phyloP scores from a whole-genome alignment of 257 asterid species.

The Plantago major region DNA sequence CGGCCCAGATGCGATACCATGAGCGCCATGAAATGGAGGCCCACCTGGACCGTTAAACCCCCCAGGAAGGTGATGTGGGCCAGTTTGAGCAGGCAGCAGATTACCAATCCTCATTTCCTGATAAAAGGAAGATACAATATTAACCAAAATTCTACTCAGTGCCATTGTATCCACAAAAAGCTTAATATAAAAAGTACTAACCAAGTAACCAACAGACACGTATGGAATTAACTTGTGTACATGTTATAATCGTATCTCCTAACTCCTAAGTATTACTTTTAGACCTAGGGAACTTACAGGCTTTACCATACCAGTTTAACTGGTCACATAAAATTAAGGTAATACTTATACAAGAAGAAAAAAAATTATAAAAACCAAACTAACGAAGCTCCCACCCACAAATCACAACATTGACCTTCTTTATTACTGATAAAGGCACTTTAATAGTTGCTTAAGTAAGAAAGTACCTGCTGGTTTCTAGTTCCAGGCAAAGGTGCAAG shows the following conservation, averaged over 20 bases:
- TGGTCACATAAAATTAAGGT: background rate
- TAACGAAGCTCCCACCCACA: background rate
- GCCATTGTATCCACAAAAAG: constrained; percentile 6
- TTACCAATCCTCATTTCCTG: constrained; percentile 76
- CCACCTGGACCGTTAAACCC: constrained; percentile 46
- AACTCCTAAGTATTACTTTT: too few species aligned
- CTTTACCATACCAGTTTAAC: background rate
- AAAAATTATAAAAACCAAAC: background rate
- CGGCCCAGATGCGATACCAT: constrained; percentile 53
- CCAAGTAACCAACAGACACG: background rate
- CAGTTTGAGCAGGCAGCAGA: constrained; percentile 45
- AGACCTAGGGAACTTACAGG: too few species aligned
- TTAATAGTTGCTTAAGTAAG: constrained; percentile 8
- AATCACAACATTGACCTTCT: too few species aligned
- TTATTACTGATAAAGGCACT: background rate
- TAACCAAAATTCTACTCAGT: constrained; percentile 13
- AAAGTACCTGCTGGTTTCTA: constrained; percentile 66
- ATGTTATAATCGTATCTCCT: background rate
- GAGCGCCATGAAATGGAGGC: constrained; percentile 52
- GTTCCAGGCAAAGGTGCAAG: constrained; percentile 73
- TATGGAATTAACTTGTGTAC: background rate
- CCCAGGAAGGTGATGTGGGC: constrained; percentile 48
- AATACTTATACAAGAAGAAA: background rate
- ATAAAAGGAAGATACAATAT: constrained; percentile 20
- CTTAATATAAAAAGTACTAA: constrained; percentile 6